phyloP scores from a whole-genome alignment of 495 filamentous ascomycete genomes.

The Rusavskia elegans region DNA sequence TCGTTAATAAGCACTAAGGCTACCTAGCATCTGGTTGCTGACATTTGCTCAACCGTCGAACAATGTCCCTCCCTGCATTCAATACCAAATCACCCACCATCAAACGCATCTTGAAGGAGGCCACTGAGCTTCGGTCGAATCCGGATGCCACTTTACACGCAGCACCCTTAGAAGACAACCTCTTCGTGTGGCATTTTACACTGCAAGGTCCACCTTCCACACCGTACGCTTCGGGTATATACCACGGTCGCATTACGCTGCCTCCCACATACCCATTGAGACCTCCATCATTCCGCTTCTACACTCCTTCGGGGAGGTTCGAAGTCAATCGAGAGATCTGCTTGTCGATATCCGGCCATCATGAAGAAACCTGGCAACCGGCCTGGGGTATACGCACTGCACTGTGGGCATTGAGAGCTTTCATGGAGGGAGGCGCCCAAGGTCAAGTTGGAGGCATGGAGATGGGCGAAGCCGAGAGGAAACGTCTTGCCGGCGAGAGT shows the following conservation, averaged over 20 bases:
- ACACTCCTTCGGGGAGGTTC: slow-evolving; percentile 82
- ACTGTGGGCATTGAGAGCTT: slow-evolving; percentile 34
- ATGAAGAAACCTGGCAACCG: slow-evolving; percentile 97
- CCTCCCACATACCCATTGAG: slow-evolving; percentile 78
- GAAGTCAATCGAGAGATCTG: slow-evolving; percentile 97
- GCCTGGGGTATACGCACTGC: slow-evolving; percentile 79
- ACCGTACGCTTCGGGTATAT: slow-evolving; percentile 67
- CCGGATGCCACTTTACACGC: slow-evolving; percentile 43
- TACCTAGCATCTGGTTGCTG: too few species aligned
- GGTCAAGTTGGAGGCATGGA: slow-evolving; percentile 85
- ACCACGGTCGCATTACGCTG: slow-evolving; percentile 90
- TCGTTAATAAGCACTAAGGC: too few species aligned
- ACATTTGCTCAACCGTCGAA: background rate
- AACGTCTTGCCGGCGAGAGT: slow-evolving; percentile 48
- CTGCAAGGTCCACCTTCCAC: slow-evolving; percentile 71
- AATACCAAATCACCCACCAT: slow-evolving; percentile 70
- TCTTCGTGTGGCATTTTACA: slow-evolving; percentile 99
- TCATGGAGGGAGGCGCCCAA: slow-evolving; percentile 33
- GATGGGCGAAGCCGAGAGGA: slow-evolving; percentile 42
- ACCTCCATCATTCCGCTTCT: slow-evolving; percentile 86
- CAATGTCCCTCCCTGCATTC: slow-evolving; percentile 25
- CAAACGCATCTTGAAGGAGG: slow-evolving; percentile 71
- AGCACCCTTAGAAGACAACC: slow-evolving; percentile 64
- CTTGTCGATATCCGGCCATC: slow-evolving; percentile 79
- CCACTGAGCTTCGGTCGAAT: slow-evolving; percentile 58